Evolutionary conservation across 805 yeast species (phyloP).

Genomic region (Brettanomyces custersianus): DNA sequence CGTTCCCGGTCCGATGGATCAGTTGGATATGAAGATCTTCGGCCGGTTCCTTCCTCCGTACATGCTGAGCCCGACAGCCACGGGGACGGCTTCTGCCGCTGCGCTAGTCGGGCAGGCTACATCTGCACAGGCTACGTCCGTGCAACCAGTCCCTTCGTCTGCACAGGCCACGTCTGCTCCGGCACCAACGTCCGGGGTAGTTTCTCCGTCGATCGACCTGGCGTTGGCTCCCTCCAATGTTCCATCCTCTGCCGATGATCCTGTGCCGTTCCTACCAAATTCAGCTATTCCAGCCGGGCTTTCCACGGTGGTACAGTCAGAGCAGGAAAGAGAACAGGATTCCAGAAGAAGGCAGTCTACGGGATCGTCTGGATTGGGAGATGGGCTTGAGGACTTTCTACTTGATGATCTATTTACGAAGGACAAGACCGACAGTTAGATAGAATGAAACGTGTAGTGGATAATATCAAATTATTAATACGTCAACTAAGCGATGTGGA

Average conservation of each 20-base stretch:
- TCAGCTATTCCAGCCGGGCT: constrained; percentile 24
- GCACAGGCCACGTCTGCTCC: not conserved
- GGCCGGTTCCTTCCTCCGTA: constrained; percentile 81
- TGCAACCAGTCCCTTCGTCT: not conserved
- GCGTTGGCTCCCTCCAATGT: not conserved
- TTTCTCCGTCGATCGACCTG: not conserved
- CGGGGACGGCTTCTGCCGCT: constrained; percentile 6
- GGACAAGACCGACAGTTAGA: not conserved
- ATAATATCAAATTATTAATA: too few relatives aligned
- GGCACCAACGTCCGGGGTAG: not conserved
- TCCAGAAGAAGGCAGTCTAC: not conserved
- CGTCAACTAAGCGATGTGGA: too few relatives aligned
- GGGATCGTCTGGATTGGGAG: not conserved
- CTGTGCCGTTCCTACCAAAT: not conserved
- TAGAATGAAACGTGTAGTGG: too few relatives aligned
- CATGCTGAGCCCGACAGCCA: constrained; percentile 41
- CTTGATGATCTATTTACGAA: not conserved
- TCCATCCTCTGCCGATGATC: not conserved
- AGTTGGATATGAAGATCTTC: constrained; percentile 74
- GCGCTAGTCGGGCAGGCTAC: not conserved
- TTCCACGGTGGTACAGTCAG: constrained; percentile 21
- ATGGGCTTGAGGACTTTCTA: not conserved
- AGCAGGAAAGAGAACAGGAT: constrained; percentile 5
- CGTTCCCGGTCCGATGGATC: constrained; percentile 79
- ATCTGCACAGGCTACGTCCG: not conserved